A percentile compares a stretch with the other conserved stretches of the same genome.
These are phyloP conservation scores for Aspergillus versicolor DNA, from an alignment of 2,329 filamentous ascomycete genomes.

Conservation along the genomic window DNA sequence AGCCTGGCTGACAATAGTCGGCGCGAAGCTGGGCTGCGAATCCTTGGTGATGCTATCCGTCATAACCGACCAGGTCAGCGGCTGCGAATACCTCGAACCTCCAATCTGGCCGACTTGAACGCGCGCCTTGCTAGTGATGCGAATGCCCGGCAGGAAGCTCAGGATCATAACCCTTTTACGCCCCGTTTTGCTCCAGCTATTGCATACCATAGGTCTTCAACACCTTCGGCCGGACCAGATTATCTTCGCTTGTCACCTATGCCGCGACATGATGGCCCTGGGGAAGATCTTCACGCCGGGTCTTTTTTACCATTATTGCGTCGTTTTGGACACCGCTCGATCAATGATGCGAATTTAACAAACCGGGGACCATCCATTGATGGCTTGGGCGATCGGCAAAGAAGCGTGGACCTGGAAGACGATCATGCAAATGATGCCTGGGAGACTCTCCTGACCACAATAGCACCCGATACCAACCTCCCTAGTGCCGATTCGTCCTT, in stretches of 20 bases:
- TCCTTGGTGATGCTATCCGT: conserved; percentile 35
- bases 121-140: conserved; percentile 20
- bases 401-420: conserved; percentile 70
- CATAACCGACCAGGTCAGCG: conserved; percentile 34
- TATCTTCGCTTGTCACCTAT: conserved; percentile 25
- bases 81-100: conserved; percentile 38
- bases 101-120: conserved; percentile 28
- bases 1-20: conserved; percentile 23
- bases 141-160: conserved; percentile 15
- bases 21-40: conserved; percentile 34
- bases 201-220: conserved; percentile 26
- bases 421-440: conserved; percentile 60
- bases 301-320: conserved; percentile 29
- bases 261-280: conserved; percentile 22
- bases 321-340: conserved; percentile 36
- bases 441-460: conserved; percentile 77
- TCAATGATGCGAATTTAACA: conserved; percentile 23
- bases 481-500: conserved; percentile 84
- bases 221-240: conserved; percentile 23
- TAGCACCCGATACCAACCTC: conserved; percentile 77
- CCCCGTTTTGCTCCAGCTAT: conserved; percentile 47
- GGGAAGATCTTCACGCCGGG: conserved; percentile 19
- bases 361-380: conserved; percentile 49
- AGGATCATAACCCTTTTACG: conserved; percentile 33
- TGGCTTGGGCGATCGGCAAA: conserved; percentile 79